Percentiles rank a stretch among this genome's conserved stretches.
Evolutionary conservation across 208 protist genomes (phyloP).

Genomic region (Herpetomonas tarakana): DNA sequence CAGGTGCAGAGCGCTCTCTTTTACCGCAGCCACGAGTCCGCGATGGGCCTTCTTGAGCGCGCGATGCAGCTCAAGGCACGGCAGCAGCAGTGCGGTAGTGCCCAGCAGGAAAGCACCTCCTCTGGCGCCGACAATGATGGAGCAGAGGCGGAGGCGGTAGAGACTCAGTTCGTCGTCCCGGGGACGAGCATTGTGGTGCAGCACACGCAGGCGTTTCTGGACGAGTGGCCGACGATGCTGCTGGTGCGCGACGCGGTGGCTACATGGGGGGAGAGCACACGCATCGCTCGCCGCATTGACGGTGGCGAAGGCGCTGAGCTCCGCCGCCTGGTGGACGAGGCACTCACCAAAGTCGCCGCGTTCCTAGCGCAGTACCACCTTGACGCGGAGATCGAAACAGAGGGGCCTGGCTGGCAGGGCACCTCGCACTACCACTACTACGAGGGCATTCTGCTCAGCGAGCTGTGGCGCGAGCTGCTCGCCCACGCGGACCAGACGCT

Average conservation of each 20-base stretch:
- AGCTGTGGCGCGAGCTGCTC: constrained; percentile 76
- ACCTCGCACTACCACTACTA: constrained; percentile 72
- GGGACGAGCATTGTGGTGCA: constrained; percentile 66
- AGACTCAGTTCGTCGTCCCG: constrained; percentile 76
- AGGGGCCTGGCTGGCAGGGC: constrained; percentile 50
- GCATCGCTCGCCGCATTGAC: constrained; percentile 51
- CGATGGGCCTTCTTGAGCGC: constrained; percentile 68
- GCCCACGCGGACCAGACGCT: constrained; percentile 45
- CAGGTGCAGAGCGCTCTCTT: constrained; percentile 85
- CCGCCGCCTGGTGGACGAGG: constrained; percentile 37
- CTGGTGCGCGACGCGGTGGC: constrained; percentile 83
- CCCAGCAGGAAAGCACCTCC: neutral
- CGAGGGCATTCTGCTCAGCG: constrained; percentile 82
- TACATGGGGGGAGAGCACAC: constrained; percentile 67
- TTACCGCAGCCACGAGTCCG: constrained; percentile 78
- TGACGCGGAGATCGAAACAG: constrained; percentile 41
- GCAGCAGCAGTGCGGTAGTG: neutral
- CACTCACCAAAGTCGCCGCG: constrained; percentile 53
- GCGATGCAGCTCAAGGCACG: constrained; percentile 25
- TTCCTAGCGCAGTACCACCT: constrained; percentile 68
- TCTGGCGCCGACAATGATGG: neutral
- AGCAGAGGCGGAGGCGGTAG: constrained; percentile 30
- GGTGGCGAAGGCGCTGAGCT: constrained; percentile 38
- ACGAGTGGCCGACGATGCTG: constrained; percentile 81
- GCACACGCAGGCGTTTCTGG: constrained; percentile 74